Evolutionary conservation across 1,139 yeast species (phyloP).

Genomic region (Candida sp.): DNA sequence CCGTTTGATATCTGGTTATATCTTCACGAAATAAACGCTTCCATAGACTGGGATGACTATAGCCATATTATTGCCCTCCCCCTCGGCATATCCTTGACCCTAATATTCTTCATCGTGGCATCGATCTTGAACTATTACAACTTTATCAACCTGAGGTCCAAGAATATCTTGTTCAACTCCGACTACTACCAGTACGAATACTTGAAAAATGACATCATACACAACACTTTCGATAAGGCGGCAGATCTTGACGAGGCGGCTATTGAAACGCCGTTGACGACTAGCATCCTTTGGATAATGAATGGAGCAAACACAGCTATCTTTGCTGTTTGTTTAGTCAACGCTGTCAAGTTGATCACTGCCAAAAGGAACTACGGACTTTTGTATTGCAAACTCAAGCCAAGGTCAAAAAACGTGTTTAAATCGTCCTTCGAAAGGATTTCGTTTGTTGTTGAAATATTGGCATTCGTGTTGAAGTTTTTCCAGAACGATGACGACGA

Average conservation of each 20-base stretch:
- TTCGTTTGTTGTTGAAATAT: conserved; percentile 10
- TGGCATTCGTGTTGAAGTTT: conserved; percentile 11
- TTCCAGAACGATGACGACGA: conserved; percentile 13
- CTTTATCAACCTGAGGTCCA: conserved; percentile 14
- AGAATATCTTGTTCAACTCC: conserved; percentile 16
- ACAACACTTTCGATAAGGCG: not conserved
- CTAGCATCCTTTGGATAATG: conserved; percentile 24
- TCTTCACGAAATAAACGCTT: conserved; percentile 54
- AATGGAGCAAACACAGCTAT: conserved; percentile 18
- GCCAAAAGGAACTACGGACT: conserved; percentile 44
- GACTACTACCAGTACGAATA: conserved; percentile 33
- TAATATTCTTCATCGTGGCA: conserved; percentile 4
- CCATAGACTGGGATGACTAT: conserved; percentile 71
- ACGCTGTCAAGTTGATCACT: conserved; percentile 33
- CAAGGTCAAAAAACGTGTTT: conserved; percentile 41
- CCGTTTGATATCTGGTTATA: conserved; percentile 62
- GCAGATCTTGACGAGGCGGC: not conserved
- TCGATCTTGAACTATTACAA: conserved; percentile 16
- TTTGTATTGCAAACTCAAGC: conserved; percentile 35
- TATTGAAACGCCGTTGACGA: conserved; percentile 9
- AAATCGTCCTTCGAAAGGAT: conserved; percentile 13
- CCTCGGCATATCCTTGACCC: conserved; percentile 12
- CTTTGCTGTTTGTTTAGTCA: conserved; percentile 26
- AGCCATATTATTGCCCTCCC: conserved; percentile 16
- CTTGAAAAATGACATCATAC: conserved; percentile 21